These are phyloP conservation scores for Hyphochytrium catenoides DNA, from an alignment of 352 stramenopile species.

Conservation along the genomic window DNA sequence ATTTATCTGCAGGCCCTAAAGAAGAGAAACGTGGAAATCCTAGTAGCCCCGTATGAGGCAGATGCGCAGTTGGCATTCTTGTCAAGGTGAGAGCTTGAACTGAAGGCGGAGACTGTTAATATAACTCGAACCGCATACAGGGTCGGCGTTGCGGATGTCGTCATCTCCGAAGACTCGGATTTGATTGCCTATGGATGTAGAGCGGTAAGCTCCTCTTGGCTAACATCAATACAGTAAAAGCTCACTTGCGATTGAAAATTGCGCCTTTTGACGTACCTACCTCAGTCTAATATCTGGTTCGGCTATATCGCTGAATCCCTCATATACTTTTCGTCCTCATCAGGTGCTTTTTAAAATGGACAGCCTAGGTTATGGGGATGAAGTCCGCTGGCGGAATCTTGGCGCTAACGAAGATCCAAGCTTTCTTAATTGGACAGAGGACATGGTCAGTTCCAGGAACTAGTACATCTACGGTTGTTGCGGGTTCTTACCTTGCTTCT, in stretches of 20 bases:
- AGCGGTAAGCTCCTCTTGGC: constrained; percentile 10
- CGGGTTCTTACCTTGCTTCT: constrained; percentile 21
- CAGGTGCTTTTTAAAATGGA: constrained; percentile 84
- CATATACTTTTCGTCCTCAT: neutral
- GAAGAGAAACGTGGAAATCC: constrained; percentile 42
- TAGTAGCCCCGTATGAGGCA: constrained; percentile 92
- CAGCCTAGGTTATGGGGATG: constrained; percentile 45
- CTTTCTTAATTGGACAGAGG: constrained; percentile 53
- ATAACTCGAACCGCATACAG: too few species aligned
- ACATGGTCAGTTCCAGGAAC: constrained; percentile 24
- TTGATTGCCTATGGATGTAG: constrained; percentile 78
- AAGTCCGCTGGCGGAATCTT: constrained; percentile 53
- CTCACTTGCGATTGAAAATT: neutral
- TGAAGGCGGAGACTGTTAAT: too few species aligned
- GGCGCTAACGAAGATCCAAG: constrained; percentile 47
- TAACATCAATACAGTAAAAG: neutral
- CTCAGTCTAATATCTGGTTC: too few species aligned
- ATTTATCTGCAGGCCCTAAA: too few species aligned
- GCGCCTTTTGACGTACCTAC: too few species aligned
- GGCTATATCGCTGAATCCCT: neutral
- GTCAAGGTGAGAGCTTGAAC: constrained; percentile 25
- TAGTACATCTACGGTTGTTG: constrained; percentile 2
- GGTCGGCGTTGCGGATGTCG: constrained; percentile 59
- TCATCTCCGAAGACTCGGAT: constrained; percentile 92
- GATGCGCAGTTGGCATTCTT: constrained; percentile 91